Evolutionary conservation across 306 rosid genomes (phyloP).

Genomic region (Vicia faba): DNA sequence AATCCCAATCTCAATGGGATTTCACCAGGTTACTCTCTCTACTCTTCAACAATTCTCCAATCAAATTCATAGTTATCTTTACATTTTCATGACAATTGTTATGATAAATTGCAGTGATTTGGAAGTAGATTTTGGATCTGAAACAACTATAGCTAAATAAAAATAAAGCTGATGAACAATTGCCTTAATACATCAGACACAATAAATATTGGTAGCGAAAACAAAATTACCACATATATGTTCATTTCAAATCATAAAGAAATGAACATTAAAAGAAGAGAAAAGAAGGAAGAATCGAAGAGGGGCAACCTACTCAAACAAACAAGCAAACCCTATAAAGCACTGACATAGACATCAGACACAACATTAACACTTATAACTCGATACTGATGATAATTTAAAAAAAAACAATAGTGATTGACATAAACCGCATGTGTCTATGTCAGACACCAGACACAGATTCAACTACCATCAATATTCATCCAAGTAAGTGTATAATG

Average conservation of each 20-base stretch:
- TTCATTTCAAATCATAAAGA: conserved; percentile 30
- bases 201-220: conserved; percentile 9
- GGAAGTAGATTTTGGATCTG: conserved; percentile 73
- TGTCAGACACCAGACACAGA: background rate
- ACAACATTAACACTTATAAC: background rate
- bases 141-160: conserved; percentile 18
- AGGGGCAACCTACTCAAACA: conserved; percentile 31
- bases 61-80: too few species aligned
- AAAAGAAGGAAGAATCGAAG: background rate
- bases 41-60: background rate
- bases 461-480: conserved; percentile 60
- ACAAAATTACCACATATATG: conserved; percentile 13
- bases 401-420: background rate
- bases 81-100: background rate
- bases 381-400: background rate
- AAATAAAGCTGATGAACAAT: conserved; percentile 18
- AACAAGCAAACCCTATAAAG: conserved; percentile 36
- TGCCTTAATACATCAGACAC: conserved; percentile 28
- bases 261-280: background rate
- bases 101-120: conserved; percentile 67
- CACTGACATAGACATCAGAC: background rate
- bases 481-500: conserved; percentile 81
- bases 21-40: conserved; percentile 30
- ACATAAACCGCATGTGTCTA: background rate
- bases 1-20: conserved; percentile 30